Base-by-base conservation (phyloP, 768 basidiomycete species). In the Suillus subalutaceus region DNA sequence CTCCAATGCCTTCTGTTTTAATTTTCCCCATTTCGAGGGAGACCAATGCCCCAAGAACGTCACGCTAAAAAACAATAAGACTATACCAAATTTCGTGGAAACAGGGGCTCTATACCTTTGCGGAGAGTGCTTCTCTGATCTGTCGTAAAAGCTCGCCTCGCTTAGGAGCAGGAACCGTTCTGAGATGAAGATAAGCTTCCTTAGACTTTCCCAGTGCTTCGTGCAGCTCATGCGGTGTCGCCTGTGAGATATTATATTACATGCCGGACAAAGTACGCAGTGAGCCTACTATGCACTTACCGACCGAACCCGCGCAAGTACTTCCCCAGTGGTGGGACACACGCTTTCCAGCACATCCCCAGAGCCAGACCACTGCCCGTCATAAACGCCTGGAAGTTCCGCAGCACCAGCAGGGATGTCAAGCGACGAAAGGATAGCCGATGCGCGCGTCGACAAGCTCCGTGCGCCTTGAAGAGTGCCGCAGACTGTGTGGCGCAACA, bases 1-100 rank as follows among this genome's bases (percentile, higher is more conserved):
- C 95, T 18, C 96, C 96, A 23, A 89, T 82, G 32, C 96, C 96
- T 76, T 97, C 96, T 18, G 91, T 90, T 71, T 83, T 85, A 70
- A 97, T 96, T 81, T 99, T 90, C 20, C 97, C 93, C 92, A 94
- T 93, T 76, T 94, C 93, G 16, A 96, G 83, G 50, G 92, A 90
- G 10, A 97, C 88, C 23, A 97, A 83, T 15, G 90, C 89, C 60
- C 94, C 94, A 6, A 97, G 84, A 44, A 84, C 88, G 63, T 91
- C 87, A 40, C 91, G 85, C 92, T 95, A 71, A 55, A 68, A 26
- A 46, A 63, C 48, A 44, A 66, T 65, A 48, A 72, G 66, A 69
- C 37, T 32, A 35, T 40, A 26, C 66, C 38, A 26, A 23, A 26
- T 23, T 48, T 18, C 13, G 26, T 1, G 56, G 60, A 9, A 30